Base-by-base conservation (phyloP, 257 asterid species). In the Striga asiatica region DNA sequence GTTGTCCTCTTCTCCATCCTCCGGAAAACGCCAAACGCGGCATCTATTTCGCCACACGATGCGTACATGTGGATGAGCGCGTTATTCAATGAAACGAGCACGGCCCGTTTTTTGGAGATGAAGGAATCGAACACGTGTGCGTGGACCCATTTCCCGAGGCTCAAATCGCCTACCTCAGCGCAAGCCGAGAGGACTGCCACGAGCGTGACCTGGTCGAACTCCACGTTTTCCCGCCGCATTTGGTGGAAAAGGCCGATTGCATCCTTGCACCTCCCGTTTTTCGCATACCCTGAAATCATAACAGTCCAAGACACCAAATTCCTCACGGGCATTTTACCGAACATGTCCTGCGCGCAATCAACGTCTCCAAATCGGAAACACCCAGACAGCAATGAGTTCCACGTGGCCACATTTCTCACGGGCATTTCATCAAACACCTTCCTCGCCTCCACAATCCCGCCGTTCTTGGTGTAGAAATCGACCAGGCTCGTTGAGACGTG, bases 241-340 rank as follows among this genome's bases (percentile, higher is more conserved):
- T 66, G 55, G 27, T 24, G 58, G 18, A 89, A 89, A 19, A 83
- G 55, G 10, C 54, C 31, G 55, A 81, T 31, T 0, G 96, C 93
- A 28, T 79, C 79, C 58, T 75, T 75, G 58, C 77, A 73, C 62
- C 81, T 77, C 70, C 93, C 84, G 5, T 76, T 78, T 39, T 65
- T 74, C 3, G 74, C 73, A n/a, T 73, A 79, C 11, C 97, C 93
- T 4, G 74, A 74, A 31, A 89, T 83, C 93, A 81, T 72, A 6
- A 81, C 77, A n/a, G 94, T 89, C 98, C 96, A 89, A 1, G 98
- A 81, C 23, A 89, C 81, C 1, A 75, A 73, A 65, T 70, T 86
- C 69, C 72, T 89, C 74, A 43, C 75, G 0, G 93, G 93, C 74
- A 89, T 86, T 42, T 68, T 79, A 7, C 65, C 53, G 0, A 89